phyloP scores from a whole-genome alignment of 1,284 basidiomycete genomes.

The Trichosporon faecale region DNA sequence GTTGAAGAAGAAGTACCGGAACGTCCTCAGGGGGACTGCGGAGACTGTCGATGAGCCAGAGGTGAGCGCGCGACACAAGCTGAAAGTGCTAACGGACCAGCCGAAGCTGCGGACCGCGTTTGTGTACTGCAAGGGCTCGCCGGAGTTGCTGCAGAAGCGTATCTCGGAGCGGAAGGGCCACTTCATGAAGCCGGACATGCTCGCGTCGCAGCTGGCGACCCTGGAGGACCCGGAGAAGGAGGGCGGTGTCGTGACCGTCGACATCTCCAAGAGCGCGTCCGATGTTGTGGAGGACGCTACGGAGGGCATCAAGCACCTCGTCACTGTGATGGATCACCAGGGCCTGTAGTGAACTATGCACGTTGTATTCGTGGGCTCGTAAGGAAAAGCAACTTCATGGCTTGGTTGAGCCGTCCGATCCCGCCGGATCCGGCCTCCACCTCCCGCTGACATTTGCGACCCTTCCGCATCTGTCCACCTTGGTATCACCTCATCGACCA shows the following conservation, averaged over 20 bases:
- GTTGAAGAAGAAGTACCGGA: conserved; percentile 74
- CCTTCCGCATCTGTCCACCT: neutral
- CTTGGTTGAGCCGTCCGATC: neutral
- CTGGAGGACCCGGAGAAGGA: conserved; percentile 72
- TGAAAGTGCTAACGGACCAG: neutral
- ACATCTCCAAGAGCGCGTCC: conserved; percentile 59
- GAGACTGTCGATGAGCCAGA: conserved; percentile 27
- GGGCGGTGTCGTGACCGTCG: conserved; percentile 65
- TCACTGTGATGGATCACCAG: conserved; percentile 26
- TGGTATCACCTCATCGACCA: neutral
- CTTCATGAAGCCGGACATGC: conserved; percentile 85
- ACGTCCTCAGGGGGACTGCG: conserved; percentile 66
- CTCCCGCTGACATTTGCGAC: neutral
- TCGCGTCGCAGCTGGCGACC: conserved; percentile 76
- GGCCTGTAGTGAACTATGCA: conserved; percentile 17
- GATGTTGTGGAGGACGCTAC: conserved; percentile 58
- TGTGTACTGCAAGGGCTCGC: conserved; percentile 72
- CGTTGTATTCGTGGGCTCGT: neutral
- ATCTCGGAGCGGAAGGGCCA: conserved; percentile 73
- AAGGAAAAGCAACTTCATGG: neutral
- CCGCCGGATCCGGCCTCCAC: conserved; percentile 6
- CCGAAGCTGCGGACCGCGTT: conserved; percentile 65
- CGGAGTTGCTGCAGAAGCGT: conserved; percentile 63
- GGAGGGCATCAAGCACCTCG: conserved; percentile 37
- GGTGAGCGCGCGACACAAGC: conserved; percentile 10